Evolutionary conservation across 2,329 filamentous ascomycete genomes (phyloP), one percentile per base, ranked within the genome.

Genomic region (Fusarium devonianum): DNA sequence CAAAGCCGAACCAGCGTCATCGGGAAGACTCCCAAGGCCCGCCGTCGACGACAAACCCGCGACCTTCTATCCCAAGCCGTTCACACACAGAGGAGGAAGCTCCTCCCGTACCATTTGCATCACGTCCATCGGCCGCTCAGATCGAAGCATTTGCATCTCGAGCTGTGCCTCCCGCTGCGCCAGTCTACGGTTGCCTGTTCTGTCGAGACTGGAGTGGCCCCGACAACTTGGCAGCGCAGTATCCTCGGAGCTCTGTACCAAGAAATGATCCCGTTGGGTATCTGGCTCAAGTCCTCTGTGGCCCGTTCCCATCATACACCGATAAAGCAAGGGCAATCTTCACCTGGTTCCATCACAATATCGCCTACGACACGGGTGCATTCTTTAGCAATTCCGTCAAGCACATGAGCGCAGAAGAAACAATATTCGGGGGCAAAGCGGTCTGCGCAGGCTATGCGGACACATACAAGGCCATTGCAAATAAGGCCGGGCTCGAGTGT

Each of bases 301-400:
- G 80, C 4, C 88, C 89, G 0, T 97, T 97, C 67, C 73, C 84
- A 1, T 96, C 90, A 1, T 75, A 78, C 2, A 96, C 93, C 0
- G 93, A 97, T 71, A 97, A 97, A 74, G 93, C 94, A 3, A 83
- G 94, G 19, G 91, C 86, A 2, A 90, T 99, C 51, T 97, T 97
- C 69, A 90, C 89, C 1, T 99, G 94, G 94, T 85, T 92, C 29
- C 93, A 97, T 72, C 87, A 97, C 71, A 97, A 97, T 64, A 86
- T 99, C 49, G 80, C 80, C 35, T 99, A 97, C 69, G 90, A 97
- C 68, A 84, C 85, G 0, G 79, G 83, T 18, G 82, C 86, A 17
- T 96, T 97, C 75, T 95, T 95, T 67, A 83, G 80, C 47, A 83
- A 86, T 25, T 84, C 77, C 35, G 76, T 96, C 22, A 80, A 85